Percentiles rank a stretch among this genome's conserved stretches.
phyloP scores from a whole-genome alignment of 257 asterid species.

The Haberlea rhodopensis region DNA sequence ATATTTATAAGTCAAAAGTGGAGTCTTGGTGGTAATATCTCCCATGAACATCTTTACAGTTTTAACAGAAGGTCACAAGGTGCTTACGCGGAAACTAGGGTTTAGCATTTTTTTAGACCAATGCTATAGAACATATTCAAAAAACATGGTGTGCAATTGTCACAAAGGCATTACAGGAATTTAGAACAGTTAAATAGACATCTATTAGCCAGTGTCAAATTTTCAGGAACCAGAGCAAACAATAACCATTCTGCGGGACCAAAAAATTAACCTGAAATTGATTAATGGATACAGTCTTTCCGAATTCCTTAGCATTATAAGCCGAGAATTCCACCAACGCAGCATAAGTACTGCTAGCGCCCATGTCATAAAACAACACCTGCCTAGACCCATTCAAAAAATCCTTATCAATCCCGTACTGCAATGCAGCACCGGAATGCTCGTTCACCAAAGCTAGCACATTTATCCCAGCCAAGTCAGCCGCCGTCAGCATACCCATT shows the following conservation, averaged over 20 bases:
- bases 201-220: neutral
- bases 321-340: slow-evolving; percentile 92
- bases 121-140: neutral
- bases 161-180: slow-evolving; percentile 10
- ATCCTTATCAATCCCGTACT: slow-evolving; percentile 97
- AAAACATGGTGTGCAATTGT: neutral
- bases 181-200: neutral
- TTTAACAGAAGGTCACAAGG: neutral
- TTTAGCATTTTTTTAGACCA: neutral
- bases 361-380: slow-evolving; percentile 95
- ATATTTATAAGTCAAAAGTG: neutral
- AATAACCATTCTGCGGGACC: slow-evolving; percentile 1
- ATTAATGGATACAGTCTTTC: slow-evolving; percentile 73
- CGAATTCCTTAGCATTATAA: slow-evolving; percentile 73
- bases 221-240: neutral
- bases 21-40: neutral
- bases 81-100: neutral
- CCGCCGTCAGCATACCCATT: slow-evolving; percentile 68
- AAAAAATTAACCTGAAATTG: slow-evolving; percentile 76
- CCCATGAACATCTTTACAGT: neutral
- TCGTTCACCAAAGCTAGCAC: slow-evolving; percentile 87
- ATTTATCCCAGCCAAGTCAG: slow-evolving; percentile 89
- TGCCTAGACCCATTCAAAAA: slow-evolving; percentile 79
- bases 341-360: slow-evolving; percentile 90
- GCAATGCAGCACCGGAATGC: slow-evolving; percentile 96